phyloP scores from a whole-genome alignment of 2,329 filamentous ascomycete species.

The Xylariaceae sp. region DNA sequence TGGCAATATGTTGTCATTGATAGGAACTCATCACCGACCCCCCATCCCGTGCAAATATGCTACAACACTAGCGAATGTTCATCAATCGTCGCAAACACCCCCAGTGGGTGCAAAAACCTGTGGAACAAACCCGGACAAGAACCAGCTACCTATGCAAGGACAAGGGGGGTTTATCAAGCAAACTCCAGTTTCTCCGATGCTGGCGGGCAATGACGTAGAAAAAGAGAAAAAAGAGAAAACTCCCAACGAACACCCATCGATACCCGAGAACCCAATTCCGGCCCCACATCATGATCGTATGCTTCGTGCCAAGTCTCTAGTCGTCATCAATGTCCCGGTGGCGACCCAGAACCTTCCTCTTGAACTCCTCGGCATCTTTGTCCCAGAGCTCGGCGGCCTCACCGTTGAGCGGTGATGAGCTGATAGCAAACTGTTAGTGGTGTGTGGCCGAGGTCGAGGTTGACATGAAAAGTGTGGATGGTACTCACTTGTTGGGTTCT shows the following conservation, averaged over 20 bases:
- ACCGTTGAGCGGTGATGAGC: constrained; percentile 88
- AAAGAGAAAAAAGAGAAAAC: not conserved
- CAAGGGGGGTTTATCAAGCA: constrained; percentile 17
- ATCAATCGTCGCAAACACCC: constrained; percentile 8
- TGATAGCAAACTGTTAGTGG: constrained; percentile 36
- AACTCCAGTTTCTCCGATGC: constrained; percentile 40
- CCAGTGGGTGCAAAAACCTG: constrained; percentile 12
- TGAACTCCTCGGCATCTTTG: constrained; percentile 78
- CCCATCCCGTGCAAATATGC: constrained; percentile 8
- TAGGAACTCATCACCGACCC: constrained; percentile 9
- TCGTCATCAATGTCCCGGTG: constrained; percentile 62
- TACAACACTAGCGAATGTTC: constrained; percentile 10
- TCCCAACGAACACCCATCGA: constrained; percentile 16
- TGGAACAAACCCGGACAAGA: constrained; percentile 15
- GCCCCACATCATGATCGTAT: constrained; percentile 10
- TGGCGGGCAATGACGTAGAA: constrained; percentile 10
- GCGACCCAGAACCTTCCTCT: constrained; percentile 62
- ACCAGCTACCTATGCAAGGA: constrained; percentile 25
- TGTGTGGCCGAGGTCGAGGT: not conserved
- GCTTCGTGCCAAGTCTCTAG: constrained; percentile 30
- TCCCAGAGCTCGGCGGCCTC: constrained; percentile 97
- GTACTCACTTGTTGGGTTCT: constrained; percentile 94
- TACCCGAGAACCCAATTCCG: constrained; percentile 7
- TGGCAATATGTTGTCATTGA: constrained; percentile 15
- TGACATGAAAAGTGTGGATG: not conserved